Evolutionary conservation across 108 stramenopile genomes (phyloP), one percentile per base, ranked within the genome.

Genomic region (Mayamaea pseudoterrestris): DNA sequence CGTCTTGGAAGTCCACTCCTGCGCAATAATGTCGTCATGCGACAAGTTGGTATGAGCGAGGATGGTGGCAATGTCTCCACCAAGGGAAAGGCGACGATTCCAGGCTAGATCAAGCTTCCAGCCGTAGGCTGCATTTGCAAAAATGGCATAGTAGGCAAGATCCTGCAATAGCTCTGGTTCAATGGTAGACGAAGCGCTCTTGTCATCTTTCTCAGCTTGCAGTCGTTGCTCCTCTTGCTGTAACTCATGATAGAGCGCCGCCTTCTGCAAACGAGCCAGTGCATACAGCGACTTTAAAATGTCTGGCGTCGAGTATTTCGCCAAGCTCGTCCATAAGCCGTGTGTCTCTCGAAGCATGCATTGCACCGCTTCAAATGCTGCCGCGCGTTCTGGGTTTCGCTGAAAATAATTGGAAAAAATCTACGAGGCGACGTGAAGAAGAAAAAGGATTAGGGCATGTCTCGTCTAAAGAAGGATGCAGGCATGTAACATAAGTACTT

Each of bases 51-150:
- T 41, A 20, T 8, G 32, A 11, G 5, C 40, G 5, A 13, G 18
- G 40, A 41, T 16, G 13, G 5, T 6, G 12, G 5, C 40, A 20
- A 9, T 6, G 21, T 41, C 21, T 41, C 32, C 32, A 8, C 12
- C 8, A 11, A 11, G 8, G 32, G 32, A 8, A 8, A 34, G 11
- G 32, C 12, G 40, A 20, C 16, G 21, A 20, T 13, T 41, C 21
- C 13, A 65, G 0, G 76, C 81, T 27, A 73, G 45, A 28, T 55
- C 53, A 5, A 72, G 47, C 29, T 65, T 74, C 83, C 83, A 84
- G 3, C 83, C 83, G 47, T 84, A 84, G 0, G 78, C 78, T 22
- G 73, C 73, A 36, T 44, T 59, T 12, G 83, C 83, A 56, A 68
- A 75, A 2, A 45, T 30, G 4, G 66, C 36, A 47, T 79, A 84